These are phyloP conservation scores for Colletotrichum magnum DNA, from an alignment of 2,329 filamentous ascomycete genomes.

Conservation along the genomic window DNA sequence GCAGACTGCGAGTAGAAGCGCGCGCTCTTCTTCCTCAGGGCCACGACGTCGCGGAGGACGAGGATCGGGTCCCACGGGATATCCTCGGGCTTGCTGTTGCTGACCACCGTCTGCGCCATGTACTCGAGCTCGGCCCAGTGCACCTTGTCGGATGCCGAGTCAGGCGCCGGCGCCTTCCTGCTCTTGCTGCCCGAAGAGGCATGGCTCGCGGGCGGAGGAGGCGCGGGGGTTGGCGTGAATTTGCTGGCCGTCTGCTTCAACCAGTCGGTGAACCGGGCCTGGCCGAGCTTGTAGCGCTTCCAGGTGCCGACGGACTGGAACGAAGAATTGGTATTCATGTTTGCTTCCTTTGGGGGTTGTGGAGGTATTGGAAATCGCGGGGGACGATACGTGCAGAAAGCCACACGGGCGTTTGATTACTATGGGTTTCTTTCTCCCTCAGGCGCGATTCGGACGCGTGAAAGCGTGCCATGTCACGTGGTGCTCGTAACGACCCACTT, in stretches of 20 bases:
- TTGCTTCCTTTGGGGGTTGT: no score
- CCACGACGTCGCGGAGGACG: neutral
- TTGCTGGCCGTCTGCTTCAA: constrained; percentile 19
- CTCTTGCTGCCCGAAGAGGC: neutral
- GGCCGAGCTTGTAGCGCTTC: constrained; percentile 20
- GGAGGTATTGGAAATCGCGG: no score
- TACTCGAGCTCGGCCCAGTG: constrained; percentile 7
- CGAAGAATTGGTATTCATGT: neutral
- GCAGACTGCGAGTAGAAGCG: constrained; percentile 10
- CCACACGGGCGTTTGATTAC: no score
- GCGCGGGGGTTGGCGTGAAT: neutral
- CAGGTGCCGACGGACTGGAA: constrained; percentile 12
- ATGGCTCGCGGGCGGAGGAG: neutral
- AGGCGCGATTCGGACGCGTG: no score
- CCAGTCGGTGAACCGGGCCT: constrained; percentile 19
- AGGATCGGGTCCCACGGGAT: constrained; percentile 4
- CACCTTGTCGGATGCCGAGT: neutral
- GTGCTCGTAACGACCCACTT: no score
- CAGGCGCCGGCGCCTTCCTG: neutral
- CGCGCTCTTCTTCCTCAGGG: constrained; percentile 13
- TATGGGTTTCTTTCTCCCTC: no score
- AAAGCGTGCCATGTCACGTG: no score
- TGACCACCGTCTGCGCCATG: constrained; percentile 5
- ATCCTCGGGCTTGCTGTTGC: constrained; percentile 16
- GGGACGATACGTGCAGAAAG: no score